phyloP scores from a whole-genome alignment of 768 basidiomycete species.

The Termitomyces sp. region DNA sequence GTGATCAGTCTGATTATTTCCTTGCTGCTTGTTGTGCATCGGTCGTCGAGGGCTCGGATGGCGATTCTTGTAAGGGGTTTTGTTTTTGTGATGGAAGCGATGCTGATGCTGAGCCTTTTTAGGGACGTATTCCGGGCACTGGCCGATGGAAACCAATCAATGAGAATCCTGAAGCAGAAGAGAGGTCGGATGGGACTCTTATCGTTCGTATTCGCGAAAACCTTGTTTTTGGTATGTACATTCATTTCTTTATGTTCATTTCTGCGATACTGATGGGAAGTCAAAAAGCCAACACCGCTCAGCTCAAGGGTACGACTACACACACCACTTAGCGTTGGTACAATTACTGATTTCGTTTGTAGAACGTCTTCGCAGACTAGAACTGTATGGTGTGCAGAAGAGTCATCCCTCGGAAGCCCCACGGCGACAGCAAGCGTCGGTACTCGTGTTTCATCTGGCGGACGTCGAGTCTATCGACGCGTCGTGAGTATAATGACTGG shows the following conservation, averaged over 20 bases:
- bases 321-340: neutral
- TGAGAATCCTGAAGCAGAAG: constrained; percentile 80
- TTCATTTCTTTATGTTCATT: neutral
- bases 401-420: constrained; percentile 91
- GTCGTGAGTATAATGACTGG: constrained; percentile 54
- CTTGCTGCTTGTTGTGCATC: constrained; percentile 83
- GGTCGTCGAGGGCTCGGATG: constrained; percentile 87
- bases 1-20: constrained; percentile 87
- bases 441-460: constrained; percentile 88
- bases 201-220: constrained; percentile 90
- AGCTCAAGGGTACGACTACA: constrained; percentile 67
- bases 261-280: neutral
- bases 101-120: neutral
- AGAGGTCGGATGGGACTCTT: constrained; percentile 76
- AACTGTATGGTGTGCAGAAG: constrained; percentile 78
- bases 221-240: constrained; percentile 79
- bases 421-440: constrained; percentile 65
- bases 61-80: constrained; percentile 71
- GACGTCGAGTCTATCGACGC: constrained; percentile 92
- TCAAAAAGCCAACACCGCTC: constrained; percentile 82
- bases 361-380: constrained; percentile 82
- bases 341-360: neutral
- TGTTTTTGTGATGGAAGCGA: constrained; percentile 11
- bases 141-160: constrained; percentile 88
- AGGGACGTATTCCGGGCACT: constrained; percentile 89